A percentile compares a stretch with the other conserved stretches of the same genome.
Conservation (phyloP, 1,284 basidiomycete species). For the Agaricales sp. region DNA sequence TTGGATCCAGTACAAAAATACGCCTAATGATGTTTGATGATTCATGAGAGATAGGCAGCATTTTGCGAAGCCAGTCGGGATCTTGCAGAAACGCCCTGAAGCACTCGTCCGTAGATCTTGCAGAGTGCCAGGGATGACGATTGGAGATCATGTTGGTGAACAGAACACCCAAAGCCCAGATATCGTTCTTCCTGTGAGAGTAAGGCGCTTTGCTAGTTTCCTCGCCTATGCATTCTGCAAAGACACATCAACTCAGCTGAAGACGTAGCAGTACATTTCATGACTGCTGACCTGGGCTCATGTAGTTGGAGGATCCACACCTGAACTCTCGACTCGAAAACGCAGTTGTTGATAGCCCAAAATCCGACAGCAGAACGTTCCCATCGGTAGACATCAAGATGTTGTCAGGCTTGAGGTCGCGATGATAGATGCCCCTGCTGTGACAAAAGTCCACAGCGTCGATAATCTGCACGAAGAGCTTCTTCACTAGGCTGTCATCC, state of each 20-base stretch:
- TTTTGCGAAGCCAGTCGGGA: slow-evolving; percentile 55
- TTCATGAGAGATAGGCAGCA: slow-evolving; percentile 59
- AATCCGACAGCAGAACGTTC: slow-evolving; percentile 67
- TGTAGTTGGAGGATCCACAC: slow-evolving; percentile 76
- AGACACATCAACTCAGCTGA: slow-evolving; percentile 9
- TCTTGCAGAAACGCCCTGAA: slow-evolving; percentile 64
- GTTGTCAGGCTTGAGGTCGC: too few relatives aligned
- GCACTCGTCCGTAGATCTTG: slow-evolving; percentile 60
- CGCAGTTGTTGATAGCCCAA: slow-evolving; percentile 73
- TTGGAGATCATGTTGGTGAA: slow-evolving; percentile 83
- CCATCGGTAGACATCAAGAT: slow-evolving; percentile 61
- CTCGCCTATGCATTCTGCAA: slow-evolving; percentile 63
- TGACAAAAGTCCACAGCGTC: slow-evolving; percentile 73
- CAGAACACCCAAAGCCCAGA: slow-evolving; percentile 87
- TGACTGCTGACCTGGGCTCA: slow-evolving; percentile 54
- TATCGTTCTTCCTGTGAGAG: slow-evolving; percentile 69
- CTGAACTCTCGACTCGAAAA: slow-evolving; percentile 60
- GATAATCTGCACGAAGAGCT: slow-evolving; percentile 64
- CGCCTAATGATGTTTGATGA: slow-evolving; percentile 46
- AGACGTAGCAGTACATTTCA: slow-evolving; percentile 2
- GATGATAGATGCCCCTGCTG: slow-evolving; percentile 66
- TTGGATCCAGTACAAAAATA: slow-evolving; percentile 46
- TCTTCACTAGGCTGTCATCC: slow-evolving; percentile 49
- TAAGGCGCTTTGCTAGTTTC: slow-evolving; percentile 40
- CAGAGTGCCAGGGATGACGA: slow-evolving; percentile 82